These are phyloP conservation scores for Colletotrichum destructivum DNA, from an alignment of 2,329 filamentous ascomycete genomes.

Conservation along the genomic window DNA sequence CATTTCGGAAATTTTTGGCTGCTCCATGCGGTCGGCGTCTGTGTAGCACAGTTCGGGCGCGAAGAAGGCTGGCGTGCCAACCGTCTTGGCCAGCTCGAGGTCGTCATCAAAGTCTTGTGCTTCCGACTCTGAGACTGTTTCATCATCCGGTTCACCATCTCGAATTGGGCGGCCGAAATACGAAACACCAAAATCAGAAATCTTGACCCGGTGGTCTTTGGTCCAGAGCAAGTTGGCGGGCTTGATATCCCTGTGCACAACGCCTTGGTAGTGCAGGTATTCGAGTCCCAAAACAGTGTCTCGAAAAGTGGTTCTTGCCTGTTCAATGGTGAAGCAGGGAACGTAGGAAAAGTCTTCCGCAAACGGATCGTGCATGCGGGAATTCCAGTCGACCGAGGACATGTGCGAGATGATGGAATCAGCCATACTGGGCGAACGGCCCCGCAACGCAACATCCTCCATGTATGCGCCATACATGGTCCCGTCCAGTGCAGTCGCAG, in stretches of 20 bases:
- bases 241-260: conserved; percentile 89
- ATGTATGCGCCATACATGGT: conserved; percentile 82
- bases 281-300: conserved; percentile 95
- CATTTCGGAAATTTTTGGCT: conserved; percentile 87
- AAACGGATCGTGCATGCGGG: conserved; percentile 74
- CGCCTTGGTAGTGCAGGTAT: conserved; percentile 90
- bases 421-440: conserved; percentile 84
- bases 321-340: conserved; percentile 89
- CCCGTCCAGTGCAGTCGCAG: conserved; percentile 77
- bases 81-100: conserved; percentile 96
- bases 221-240: conserved; percentile 93
- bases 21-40: conserved; percentile 75
- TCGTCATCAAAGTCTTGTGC: conserved; percentile 92
- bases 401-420: conserved; percentile 82
- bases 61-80: conserved; percentile 97
- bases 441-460: conserved; percentile 70
- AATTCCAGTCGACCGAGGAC: conserved; percentile 74
- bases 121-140: conserved; percentile 83
- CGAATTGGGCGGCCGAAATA: conserved; percentile 92
- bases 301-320: conserved; percentile 87
- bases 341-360: conserved; percentile 94
- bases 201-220: conserved; percentile 89
- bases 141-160: conserved; percentile 84
- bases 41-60: conserved; percentile 96
- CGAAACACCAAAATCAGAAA: conserved; percentile 98